phyloP scores from a whole-genome alignment of 768 basidiomycete species.

The Hygrocybe coccinea region DNA sequence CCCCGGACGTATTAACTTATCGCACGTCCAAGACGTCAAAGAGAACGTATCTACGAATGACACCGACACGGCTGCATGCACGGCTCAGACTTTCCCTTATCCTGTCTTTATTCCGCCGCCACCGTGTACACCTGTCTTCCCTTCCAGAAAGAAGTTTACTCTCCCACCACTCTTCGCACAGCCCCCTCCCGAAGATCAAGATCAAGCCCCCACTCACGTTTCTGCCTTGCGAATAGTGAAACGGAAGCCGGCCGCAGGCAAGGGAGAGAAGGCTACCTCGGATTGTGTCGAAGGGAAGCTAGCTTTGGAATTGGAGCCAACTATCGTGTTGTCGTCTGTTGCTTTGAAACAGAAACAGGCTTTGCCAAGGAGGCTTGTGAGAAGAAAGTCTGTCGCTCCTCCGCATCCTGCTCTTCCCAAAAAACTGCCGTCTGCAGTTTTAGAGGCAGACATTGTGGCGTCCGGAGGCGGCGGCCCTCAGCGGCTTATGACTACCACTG shows the following conservation, averaged over 20 bases:
- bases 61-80: background rate
- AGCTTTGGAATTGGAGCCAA: no score
- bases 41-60: background rate
- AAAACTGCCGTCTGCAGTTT: no score
- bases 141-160: background rate
- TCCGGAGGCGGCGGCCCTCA: no score
- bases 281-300: conserved; percentile 17
- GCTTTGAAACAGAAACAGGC: no score
- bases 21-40: background rate
- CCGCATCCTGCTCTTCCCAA: no score
- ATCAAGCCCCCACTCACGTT: conserved; percentile 34
- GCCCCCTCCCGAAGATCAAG: background rate
- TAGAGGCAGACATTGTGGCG: no score
- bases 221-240: conserved; percentile 50
- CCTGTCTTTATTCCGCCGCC: background rate
- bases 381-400: no score
- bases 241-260: conserved; percentile 19
- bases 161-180: background rate
- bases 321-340: background rate
- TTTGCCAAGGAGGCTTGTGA: no score
- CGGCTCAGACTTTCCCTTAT: background rate
- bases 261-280: conserved; percentile 5
- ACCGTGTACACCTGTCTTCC: background rate
- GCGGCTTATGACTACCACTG: no score
- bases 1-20: background rate